Evolutionary conservation across 2,329 filamentous ascomycete genomes (phyloP).

Genomic region (Cladophialophora exuberans): DNA sequence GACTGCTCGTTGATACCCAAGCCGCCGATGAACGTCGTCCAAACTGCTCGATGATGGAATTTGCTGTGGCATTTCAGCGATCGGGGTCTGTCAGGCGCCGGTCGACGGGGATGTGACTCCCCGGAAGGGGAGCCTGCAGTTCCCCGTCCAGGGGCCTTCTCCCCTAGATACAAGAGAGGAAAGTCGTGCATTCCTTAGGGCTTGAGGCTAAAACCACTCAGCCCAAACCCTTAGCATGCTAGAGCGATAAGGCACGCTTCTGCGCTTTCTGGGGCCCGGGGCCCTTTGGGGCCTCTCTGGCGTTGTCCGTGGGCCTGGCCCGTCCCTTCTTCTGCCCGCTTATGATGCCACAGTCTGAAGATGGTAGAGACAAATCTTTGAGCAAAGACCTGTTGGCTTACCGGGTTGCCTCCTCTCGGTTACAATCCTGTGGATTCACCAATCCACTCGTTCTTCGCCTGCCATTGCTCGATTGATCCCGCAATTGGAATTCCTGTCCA

Average conservation of each 20-base stretch:
- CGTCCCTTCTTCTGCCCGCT: neutral
- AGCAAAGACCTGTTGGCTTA: neutral
- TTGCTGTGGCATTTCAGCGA: neutral
- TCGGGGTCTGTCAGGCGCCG: conserved; percentile 17
- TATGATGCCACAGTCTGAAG: neutral
- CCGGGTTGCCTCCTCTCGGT: conserved; percentile 5
- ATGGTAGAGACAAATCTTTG: neutral
- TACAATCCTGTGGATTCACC: neutral
- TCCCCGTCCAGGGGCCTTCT: conserved; percentile 11
- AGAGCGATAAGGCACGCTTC: conserved; percentile 2
- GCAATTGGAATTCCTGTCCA: neutral
- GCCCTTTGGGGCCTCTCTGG: no score
- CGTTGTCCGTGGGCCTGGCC: conserved; percentile 1
- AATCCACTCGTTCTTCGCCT: neutral
- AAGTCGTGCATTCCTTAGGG: conserved; percentile 8
- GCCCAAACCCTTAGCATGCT: neutral
- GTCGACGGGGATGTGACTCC: conserved; percentile 26
- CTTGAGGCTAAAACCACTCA: conserved; percentile 3
- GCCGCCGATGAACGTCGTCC: neutral
- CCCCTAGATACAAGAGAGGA: neutral
- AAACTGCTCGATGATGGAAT: conserved; percentile 4
- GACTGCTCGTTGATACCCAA: neutral
- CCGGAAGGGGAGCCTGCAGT: conserved; percentile 13
- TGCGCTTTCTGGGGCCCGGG: no score
- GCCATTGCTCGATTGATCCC: neutral